These are phyloP conservation scores for Micromonas pusilla DNA, from an alignment of 139 green algal genomes.

Conservation along the genomic window DNA sequence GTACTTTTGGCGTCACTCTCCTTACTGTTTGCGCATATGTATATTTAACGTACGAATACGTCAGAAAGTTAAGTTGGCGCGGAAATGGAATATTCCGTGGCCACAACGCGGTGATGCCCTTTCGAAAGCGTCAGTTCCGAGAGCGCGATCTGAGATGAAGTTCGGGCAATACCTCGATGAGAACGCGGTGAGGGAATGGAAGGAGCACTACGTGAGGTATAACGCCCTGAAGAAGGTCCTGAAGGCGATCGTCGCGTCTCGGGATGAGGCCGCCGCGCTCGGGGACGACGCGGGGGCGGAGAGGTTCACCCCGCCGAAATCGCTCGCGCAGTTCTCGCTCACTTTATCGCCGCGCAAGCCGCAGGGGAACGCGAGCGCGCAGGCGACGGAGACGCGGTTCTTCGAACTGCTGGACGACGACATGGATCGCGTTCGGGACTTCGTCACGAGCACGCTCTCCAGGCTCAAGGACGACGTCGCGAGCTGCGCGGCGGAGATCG, in stretches of 20 bases:
- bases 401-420: too few relatives aligned
- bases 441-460: too few relatives aligned
- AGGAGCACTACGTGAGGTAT: background rate
- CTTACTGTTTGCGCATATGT: too few relatives aligned
- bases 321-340: too few relatives aligned
- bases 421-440: too few relatives aligned
- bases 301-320: background rate
- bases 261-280: background rate
- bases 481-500: too few relatives aligned
- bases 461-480: too few relatives aligned
- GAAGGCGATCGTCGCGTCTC: background rate
- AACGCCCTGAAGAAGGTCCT: background rate
- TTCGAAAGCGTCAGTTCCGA: background rate
- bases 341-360: too few relatives aligned
- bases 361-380: too few relatives aligned
- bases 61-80: background rate
- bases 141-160: slow-evolving; percentile 46
- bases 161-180: slow-evolving; percentile 66
- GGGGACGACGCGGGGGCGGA: background rate
- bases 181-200: slow-evolving; percentile 17
- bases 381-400: too few relatives aligned
- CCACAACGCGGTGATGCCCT: background rate
- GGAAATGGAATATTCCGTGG: background rate
- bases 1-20: too few relatives aligned
- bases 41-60: too few relatives aligned